Conservation (phyloP, 1,284 basidiomycete genomes). For the Cryptococcus sp. region DNA sequence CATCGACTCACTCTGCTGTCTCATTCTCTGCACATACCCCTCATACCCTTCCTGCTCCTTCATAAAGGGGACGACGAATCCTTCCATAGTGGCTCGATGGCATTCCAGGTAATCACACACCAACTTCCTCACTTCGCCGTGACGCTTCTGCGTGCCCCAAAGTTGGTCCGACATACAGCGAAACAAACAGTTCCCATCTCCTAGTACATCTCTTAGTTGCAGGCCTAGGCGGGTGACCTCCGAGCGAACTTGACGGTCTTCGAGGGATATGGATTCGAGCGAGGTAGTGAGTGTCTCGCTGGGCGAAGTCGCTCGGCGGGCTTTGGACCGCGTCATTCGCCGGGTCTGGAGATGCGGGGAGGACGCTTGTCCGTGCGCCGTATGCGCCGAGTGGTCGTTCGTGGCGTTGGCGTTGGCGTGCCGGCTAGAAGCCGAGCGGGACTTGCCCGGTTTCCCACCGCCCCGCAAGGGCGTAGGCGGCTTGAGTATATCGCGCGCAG, state of each 20-base stretch:
- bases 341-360: not conserved
- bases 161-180: slow-evolving; percentile 45
- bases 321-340: slow-evolving; percentile 20
- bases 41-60: slow-evolving; percentile 42
- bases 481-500: no score
- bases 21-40: slow-evolving; percentile 42
- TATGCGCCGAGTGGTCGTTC: no score
- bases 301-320: slow-evolving; percentile 15
- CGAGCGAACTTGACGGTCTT: slow-evolving; percentile 16
- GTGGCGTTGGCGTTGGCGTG: no score
- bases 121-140: slow-evolving; percentile 40
- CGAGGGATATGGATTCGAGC: slow-evolving; percentile 18
- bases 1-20: slow-evolving; percentile 32
- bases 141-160: slow-evolving; percentile 42
- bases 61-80: slow-evolving; percentile 39
- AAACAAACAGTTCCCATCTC: slow-evolving; percentile 50
- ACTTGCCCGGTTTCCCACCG: no score
- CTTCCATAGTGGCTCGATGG: slow-evolving; percentile 36
- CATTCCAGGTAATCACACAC: slow-evolving; percentile 46
- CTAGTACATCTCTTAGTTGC: slow-evolving; percentile 42
- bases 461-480: no score
- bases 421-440: no score
- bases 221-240: slow-evolving; percentile 34
- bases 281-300: slow-evolving; percentile 17
- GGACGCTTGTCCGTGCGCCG: no score